Evolutionary conservation across 2,329 filamentous ascomycete genomes (phyloP), one percentile per base, ranked within the genome.

Genomic region (Scolecobasidium constrictum): DNA sequence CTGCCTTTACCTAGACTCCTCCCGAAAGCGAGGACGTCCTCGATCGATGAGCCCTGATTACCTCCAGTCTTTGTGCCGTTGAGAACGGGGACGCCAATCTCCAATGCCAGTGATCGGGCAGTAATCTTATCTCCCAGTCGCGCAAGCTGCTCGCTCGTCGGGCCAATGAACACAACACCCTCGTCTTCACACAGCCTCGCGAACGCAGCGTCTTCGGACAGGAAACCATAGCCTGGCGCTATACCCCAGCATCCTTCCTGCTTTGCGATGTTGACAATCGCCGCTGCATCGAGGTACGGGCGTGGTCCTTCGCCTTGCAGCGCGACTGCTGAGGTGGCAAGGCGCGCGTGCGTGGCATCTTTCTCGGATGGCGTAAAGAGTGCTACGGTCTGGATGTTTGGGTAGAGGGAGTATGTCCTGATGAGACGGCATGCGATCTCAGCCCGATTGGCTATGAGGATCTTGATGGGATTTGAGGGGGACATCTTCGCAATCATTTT

Each of bases 141-240:
- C 7, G 57, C 59, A n/a, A 78, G 53, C 40, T 76, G 72, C 21
- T 81, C 78, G 49, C 63, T 63, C 1, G 71, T 71, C 1, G 74
- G 74, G 0, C 74, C 74, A 5, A 77, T 61, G 2, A 77, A 69
- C 6, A 66, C 53, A 2, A 66, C 60, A 1, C 61, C 58, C 0
- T 63, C 65, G 7, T 52, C 38, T 3, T 66, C 59, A 63, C 65
- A 71, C 61, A 73, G 66, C 28, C 50, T 54, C 0, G 69, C 62
- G 38, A 78, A 73, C 0, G 67, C 65, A 2, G 68, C 59, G 19
- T 63, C 72, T 50, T 78, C 74, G 11, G 69, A 73, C 2, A 78
- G 59, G 57, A 94, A 78, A 6, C 74, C 74, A 58, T 78, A 78
- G 4, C 73, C 74, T 0, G 74, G 73, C 52, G 77, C 73, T 0